Conservation (phyloP, 768 basidiomycete genomes). For the Leucogyrophana mollusca region DNA sequence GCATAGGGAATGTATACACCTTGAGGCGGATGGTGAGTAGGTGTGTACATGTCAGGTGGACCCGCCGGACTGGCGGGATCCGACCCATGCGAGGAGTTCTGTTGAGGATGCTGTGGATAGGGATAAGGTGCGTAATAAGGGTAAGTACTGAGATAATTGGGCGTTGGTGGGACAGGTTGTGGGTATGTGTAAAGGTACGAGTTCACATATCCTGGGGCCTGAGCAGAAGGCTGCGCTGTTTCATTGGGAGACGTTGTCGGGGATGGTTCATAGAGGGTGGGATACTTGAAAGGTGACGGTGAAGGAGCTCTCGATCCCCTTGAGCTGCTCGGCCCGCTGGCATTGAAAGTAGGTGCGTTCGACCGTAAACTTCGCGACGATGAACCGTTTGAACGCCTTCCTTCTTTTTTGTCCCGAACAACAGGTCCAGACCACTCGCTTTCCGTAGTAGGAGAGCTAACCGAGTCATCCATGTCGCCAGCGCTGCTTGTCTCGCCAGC, state of each 20-base stretch:
- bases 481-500: conserved; percentile 58
- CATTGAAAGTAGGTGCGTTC: conserved; percentile 45
- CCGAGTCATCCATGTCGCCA: conserved; percentile 66
- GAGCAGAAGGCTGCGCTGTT: conserved; percentile 29
- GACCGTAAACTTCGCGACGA: conserved; percentile 62
- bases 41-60: conserved; percentile 30
- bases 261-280: conserved; percentile 67
- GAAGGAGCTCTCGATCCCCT: conserved; percentile 75
- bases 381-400: conserved; percentile 52
- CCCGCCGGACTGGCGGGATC: conserved; percentile 27
- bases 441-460: conserved; percentile 73
- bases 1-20: conserved; percentile 27
- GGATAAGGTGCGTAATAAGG: conserved; percentile 47
- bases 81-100: conserved; percentile 37
- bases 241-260: conserved; percentile 28
- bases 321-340: conserved; percentile 57
- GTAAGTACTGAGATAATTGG: conserved; percentile 39
- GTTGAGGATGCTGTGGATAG: conserved; percentile 46
- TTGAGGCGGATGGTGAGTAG: conserved; percentile 30
- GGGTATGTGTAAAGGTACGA: conserved; percentile 41
- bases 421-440: conserved; percentile 75
- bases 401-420: conserved; percentile 55
- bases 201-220: conserved; percentile 27
- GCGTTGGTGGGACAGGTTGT: conserved; percentile 32
- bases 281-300: conserved; percentile 68